Conservation (phyloP, 495 filamentous ascomycete genomes). For the Xylaria longipes region DNA sequence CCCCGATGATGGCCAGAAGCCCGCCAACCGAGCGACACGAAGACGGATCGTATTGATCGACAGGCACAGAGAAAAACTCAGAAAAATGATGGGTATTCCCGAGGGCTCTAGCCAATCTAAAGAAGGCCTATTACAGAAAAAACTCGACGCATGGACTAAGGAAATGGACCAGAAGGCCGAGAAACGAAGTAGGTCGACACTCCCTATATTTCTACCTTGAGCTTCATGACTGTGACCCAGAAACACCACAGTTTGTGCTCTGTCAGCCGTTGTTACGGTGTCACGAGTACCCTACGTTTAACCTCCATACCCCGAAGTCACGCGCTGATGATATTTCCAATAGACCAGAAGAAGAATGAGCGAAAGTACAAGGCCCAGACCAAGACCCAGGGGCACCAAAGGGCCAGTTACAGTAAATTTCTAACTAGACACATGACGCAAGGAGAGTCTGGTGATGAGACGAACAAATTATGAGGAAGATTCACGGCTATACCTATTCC, state of each 20-base stretch:
- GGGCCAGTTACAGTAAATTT: too few relatives aligned
- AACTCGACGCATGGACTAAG: slow-evolving; percentile 30
- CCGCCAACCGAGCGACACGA: slow-evolving; percentile 31
- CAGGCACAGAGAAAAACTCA: slow-evolving; percentile 30
- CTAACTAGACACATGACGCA: too few relatives aligned
- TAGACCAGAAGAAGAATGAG: slow-evolving; percentile 27
- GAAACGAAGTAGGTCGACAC: not conserved
- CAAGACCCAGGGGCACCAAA: too few relatives aligned
- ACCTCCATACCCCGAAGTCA: not conserved
- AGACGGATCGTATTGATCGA: slow-evolving; percentile 39
- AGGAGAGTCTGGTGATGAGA: too few relatives aligned
- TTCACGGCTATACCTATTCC: too few relatives aligned
- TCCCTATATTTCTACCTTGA: not conserved
- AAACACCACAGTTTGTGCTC: not conserved
- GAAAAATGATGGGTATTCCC: slow-evolving; percentile 28
- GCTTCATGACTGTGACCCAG: too few relatives aligned
- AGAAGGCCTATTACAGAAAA: slow-evolving; percentile 30
- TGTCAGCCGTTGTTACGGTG: not conserved
- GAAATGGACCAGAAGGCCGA: slow-evolving; percentile 17
- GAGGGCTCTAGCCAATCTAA: slow-evolving; percentile 22
- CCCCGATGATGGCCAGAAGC: slow-evolving; percentile 9
- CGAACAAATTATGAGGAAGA: too few relatives aligned
- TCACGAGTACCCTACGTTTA: not conserved
- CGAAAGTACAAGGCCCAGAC: too few relatives aligned
- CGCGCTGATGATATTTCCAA: not conserved